Evolutionary conservation across 768 basidiomycete genomes (phyloP).

Genomic region (Pleurotus giganteus): DNA sequence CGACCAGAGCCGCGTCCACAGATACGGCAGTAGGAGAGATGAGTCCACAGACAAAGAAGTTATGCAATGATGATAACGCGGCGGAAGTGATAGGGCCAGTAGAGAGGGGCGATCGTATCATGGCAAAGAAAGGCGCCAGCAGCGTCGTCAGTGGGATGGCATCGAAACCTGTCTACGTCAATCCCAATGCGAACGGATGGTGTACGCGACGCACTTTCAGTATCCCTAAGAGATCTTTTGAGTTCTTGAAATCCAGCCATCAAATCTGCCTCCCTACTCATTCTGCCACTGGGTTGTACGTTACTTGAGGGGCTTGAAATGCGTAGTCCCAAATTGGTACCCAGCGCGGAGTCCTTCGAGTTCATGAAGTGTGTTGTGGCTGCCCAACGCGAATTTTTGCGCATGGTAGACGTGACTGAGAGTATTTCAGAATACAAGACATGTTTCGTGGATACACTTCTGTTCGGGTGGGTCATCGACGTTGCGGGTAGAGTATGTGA

Average conservation of each 20-base stretch:
- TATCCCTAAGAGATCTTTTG: constrained; percentile 67
- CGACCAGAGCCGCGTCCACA: constrained; percentile 68
- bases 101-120: constrained; percentile 91
- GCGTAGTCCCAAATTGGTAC: constrained; percentile 72
- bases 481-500: constrained; percentile 13
- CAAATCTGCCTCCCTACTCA: constrained; percentile 75
- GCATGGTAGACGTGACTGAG: constrained; percentile 90
- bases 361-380: constrained; percentile 63
- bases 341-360: constrained; percentile 64
- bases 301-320: constrained; percentile 50
- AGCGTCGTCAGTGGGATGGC: constrained; percentile 58
- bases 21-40: constrained; percentile 55
- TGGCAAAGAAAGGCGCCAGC: constrained; percentile 86
- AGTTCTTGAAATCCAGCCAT: constrained; percentile 90
- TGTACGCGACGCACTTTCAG: constrained; percentile 49
- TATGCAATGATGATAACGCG: constrained; percentile 84
- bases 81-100: constrained; percentile 98
- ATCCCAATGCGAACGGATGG: not conserved
- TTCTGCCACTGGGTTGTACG: constrained; percentile 42
- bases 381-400: constrained; percentile 97
- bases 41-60: constrained; percentile 79
- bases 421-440: constrained; percentile 89
- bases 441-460: constrained; percentile 62
- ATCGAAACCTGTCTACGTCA: constrained; percentile 49
- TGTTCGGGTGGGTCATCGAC: constrained; percentile 19